Conservation (phyloP, 345 rosid genomes). For the Odontarrhena argentea region DNA sequence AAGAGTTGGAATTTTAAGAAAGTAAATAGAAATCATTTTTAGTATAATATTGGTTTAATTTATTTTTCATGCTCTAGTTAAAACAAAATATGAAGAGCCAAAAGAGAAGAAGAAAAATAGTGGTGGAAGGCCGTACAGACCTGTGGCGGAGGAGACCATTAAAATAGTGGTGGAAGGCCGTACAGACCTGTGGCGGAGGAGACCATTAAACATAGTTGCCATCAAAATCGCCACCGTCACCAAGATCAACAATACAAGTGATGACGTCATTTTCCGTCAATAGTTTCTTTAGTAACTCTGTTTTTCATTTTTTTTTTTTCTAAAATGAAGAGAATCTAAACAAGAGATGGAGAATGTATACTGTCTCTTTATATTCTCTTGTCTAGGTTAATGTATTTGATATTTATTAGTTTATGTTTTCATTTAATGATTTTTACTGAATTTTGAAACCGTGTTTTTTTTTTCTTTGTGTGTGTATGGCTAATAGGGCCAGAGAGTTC, state of each 20-base stretch:
- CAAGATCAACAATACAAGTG: constrained; percentile 4
- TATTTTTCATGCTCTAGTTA: too few species aligned
- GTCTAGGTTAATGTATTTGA: background rate
- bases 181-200: constrained; percentile 26
- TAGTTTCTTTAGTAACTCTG: background rate
- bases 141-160: constrained; percentile 19
- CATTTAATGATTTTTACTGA: constrained; percentile 15
- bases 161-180: background rate
- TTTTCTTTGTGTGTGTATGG: background rate
- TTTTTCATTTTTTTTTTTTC: background rate
- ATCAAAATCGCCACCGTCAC: constrained; percentile 15
- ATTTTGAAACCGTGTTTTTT: background rate
- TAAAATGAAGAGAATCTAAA: constrained; percentile 3
- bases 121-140: constrained; percentile 20
- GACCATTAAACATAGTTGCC: constrained; percentile 6
- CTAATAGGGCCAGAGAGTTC: constrained; percentile 8
- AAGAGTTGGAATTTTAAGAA: too few species aligned
- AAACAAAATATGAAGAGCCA: background rate
- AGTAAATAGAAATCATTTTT: too few species aligned
- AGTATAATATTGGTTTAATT: too few species aligned
- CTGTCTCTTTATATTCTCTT: background rate
- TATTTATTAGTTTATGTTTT: background rate
- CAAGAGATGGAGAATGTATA: background rate
- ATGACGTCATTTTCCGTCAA: constrained; percentile 21
- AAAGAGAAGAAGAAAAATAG: background rate